Conservation (phyloP, 2,329 filamentous ascomycete species). For the Paecilomyces formosus region DNA sequence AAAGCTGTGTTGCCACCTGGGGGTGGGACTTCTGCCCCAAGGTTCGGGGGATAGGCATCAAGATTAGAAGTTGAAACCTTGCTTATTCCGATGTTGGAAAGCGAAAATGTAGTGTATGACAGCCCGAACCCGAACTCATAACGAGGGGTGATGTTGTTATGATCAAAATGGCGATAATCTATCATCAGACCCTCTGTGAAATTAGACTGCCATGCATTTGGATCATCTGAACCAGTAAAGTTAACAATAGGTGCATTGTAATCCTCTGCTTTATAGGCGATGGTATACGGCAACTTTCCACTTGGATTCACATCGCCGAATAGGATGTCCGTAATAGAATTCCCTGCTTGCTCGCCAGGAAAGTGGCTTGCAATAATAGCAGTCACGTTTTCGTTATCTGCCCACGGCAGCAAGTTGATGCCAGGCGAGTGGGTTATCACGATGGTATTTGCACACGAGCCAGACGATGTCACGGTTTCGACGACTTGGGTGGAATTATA, state of each 20-base stretch:
- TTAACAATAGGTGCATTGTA: conserved; percentile 42
- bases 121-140: conserved; percentile 53
- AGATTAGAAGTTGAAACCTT: neutral
- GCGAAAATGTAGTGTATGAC: conserved; percentile 8
- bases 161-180: conserved; percentile 51
- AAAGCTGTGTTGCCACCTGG: conserved; percentile 50
- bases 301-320: conserved; percentile 58
- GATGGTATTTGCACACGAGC: conserved; percentile 47
- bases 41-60: neutral
- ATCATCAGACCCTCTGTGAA: conserved; percentile 47
- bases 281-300: conserved; percentile 53
- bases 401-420: conserved; percentile 65
- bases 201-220: conserved; percentile 41
- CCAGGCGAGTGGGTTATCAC: conserved; percentile 65
- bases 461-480: conserved; percentile 25
- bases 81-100: conserved; percentile 3
- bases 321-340: conserved; percentile 60
- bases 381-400: conserved; percentile 51
- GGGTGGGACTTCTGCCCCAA: conserved; percentile 9
- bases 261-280: conserved; percentile 6
- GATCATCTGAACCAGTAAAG: conserved; percentile 14
- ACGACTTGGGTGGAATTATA: conserved; percentile 37
- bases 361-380: conserved; percentile 66
- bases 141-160: conserved; percentile 40
- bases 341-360: conserved; percentile 62